Evolutionary conservation across 495 filamentous ascomycete species (phyloP), one percentile per base, ranked within the genome.

Genomic region (Annulohypoxylon maeteangense): DNA sequence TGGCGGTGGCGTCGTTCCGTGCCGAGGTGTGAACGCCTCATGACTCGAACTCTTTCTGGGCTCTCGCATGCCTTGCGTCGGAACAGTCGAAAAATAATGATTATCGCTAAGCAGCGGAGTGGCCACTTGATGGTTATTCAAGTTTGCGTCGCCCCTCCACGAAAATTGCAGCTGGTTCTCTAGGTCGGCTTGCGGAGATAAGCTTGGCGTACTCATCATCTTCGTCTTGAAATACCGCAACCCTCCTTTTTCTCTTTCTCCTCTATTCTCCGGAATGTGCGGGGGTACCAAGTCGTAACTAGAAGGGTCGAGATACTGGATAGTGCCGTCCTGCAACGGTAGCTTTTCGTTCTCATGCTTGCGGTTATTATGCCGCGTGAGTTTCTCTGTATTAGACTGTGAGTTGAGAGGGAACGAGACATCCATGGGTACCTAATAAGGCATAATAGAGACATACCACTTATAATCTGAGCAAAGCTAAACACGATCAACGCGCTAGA

Each of bases 401-500:
- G 11, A 58, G 44, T 34, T 7, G 16, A 14, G 5, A 55, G 32
- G n/a, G 6, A 2, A 27, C 12, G 16, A 31, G 16, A 51, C 11
- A 3, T 36, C 4, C 27, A 6, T 29, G 32, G 32, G n/a, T n/a
- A 42, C 12, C n/a, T 44, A 23, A 7, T 16, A 34, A 18, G 25
- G 51, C 18, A 23, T 14, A 16, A 44, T 11, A 7, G 25, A 14
- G 3, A 57, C 75, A 57, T 62, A 79, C 78, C 78, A 25, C 74
- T 78, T 55, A 81, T 58, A 10, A 78, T 69, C 53, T 81, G 78
- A 53, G 74, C 44, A 27, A 81, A 79, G 54, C 74, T 74, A 29
- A 81, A 80, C 5, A 81, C 16, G 23, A 76, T 79, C 61, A 81
- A 50, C 18, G 62, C 70, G 8, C 72, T 76, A n/a, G 79, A 67